Conservation (phyloP, 2,329 filamentous ascomycete genomes). For the Diaporthe australafricana region DNA sequence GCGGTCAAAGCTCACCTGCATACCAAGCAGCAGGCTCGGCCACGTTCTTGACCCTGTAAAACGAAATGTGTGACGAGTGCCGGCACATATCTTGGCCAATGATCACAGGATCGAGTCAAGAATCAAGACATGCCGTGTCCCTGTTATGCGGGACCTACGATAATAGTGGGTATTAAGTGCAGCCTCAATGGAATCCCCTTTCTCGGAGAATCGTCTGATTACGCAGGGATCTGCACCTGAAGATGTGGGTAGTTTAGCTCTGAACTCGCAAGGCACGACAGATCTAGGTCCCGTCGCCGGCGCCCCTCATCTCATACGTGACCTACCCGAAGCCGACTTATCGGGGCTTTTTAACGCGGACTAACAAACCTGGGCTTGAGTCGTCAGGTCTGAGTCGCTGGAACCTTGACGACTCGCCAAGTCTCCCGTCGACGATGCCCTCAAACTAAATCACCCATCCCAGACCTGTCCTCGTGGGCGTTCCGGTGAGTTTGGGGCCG, state of each 20-base stretch:
- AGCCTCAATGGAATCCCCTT: not conserved
- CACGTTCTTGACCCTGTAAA: constrained; percentile 21
- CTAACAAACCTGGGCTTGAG: too few relatives aligned
- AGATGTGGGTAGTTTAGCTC: not conserved
- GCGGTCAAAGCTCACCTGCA: constrained; percentile 10
- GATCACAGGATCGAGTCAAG: constrained; percentile 2
- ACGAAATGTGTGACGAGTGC: constrained; percentile 18
- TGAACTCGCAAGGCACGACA: constrained; percentile 25
- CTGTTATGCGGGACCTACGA: not conserved
- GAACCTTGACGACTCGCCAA: not conserved
- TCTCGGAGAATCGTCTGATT: not conserved
- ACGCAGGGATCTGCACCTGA: constrained; percentile 9
- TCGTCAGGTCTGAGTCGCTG: not conserved
- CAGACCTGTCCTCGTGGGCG: not conserved
- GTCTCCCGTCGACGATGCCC: not conserved
- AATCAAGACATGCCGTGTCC: constrained; percentile 10
- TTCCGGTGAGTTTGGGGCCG: not conserved
- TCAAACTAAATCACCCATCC: too few relatives aligned
- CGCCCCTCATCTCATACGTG: not conserved
- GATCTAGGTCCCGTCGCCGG: constrained; percentile 14
- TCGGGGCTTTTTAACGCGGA: not conserved
- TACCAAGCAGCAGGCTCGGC: not conserved
- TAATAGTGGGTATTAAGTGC: not conserved
- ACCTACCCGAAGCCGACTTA: not conserved
- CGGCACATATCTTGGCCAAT: constrained; percentile 18